phyloP scores from a whole-genome alignment of 305 asterid species.

The Solanum hybrid region DNA sequence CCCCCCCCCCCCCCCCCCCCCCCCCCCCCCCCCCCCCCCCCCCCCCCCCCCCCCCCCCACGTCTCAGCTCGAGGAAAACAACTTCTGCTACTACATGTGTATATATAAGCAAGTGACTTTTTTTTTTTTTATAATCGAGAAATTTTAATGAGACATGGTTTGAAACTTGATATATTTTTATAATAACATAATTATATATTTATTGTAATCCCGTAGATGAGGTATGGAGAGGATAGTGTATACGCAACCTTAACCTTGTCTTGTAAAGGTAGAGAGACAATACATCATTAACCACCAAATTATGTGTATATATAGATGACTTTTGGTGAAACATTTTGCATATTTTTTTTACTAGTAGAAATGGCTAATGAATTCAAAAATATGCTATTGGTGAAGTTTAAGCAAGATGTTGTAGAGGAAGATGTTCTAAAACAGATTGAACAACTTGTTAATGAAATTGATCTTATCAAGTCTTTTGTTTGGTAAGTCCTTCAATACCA shows the following conservation, averaged over 20 bases:
- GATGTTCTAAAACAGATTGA: slow-evolving; percentile 60
- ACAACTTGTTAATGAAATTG: slow-evolving; percentile 60
- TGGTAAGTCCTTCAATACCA: slow-evolving; percentile 36
- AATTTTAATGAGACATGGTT: background rate
- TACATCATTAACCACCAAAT: background rate
- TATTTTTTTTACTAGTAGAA: background rate
- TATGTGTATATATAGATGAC: background rate
- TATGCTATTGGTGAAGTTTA: slow-evolving; percentile 81
- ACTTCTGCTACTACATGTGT: background rate
- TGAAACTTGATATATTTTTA: background rate
- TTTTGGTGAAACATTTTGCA: slow-evolving; percentile 9
- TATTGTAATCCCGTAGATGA: accelerated
- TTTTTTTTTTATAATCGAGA: background rate
- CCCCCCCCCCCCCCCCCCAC: no score
- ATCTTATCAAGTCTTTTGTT: slow-evolving; percentile 65
- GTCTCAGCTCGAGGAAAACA: background rate
- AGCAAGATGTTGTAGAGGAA: slow-evolving; percentile 49
- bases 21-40: no score
- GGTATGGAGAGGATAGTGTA: background rate
- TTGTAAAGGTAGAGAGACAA: background rate
- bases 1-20: no score
- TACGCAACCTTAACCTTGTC: background rate
- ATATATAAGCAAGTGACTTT: background rate
- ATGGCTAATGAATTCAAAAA: slow-evolving; percentile 73
- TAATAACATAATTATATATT: background rate